A percentile compares a stretch with the other conserved stretches of the same genome.
Conservation (phyloP, 2,329 filamentous ascomycete genomes). For the Sporothrix humicola region DNA sequence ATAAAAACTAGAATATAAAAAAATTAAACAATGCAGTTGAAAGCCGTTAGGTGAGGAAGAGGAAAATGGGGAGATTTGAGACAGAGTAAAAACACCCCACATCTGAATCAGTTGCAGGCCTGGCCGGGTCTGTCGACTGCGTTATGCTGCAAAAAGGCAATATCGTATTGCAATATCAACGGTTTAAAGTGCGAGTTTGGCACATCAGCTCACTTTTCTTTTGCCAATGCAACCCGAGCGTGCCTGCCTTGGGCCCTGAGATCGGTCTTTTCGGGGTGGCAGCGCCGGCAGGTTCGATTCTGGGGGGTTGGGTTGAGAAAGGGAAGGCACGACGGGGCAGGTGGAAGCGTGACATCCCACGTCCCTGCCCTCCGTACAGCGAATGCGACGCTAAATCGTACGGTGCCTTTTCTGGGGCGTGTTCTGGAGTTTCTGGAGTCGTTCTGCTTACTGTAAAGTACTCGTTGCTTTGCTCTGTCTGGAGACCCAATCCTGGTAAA, state of each 20-base stretch:
- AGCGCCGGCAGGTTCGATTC: background rate
- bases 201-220: slow-evolving; percentile 2
- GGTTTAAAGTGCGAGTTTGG: background rate
- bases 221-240: background rate
- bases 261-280: slow-evolving; percentile 12
- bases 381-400: slow-evolving; percentile 16
- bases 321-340: background rate
- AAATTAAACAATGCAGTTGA: no score
- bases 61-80: background rate
- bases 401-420: background rate
- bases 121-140: background rate
- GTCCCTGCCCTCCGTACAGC: background rate
- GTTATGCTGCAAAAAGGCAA: background rate
- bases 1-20: background rate
- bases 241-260: background rate
- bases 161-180: background rate
- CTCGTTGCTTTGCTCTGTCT: background rate
- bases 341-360: background rate
- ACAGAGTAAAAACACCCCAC: slow-evolving; percentile 16
- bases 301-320: background rate
- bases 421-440: background rate
- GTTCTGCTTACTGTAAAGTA: no score
- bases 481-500: slow-evolving; percentile 11
- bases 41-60: no score
- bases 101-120: slow-evolving; percentile 8